Percentiles rank a stretch among this genome's conserved stretches.
Evolutionary conservation across 768 basidiomycete species (phyloP).

Genomic region (Cystobasidium onofrii): DNA sequence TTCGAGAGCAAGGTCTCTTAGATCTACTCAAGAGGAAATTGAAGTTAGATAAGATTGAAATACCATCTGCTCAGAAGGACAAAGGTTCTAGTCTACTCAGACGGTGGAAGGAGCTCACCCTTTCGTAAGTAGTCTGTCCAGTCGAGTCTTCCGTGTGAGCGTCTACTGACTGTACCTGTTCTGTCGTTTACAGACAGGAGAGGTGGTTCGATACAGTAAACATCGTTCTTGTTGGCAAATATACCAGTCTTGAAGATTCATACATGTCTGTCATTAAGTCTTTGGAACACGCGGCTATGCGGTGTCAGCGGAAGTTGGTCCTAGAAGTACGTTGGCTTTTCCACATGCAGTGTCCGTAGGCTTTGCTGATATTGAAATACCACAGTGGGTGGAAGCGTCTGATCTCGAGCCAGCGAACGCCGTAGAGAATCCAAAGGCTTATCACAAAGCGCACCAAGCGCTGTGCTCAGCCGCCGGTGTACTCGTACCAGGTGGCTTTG

Average conservation of each 20-base stretch:
- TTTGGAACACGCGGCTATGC: conserved; percentile 90
- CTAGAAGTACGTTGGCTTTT: conserved; percentile 65
- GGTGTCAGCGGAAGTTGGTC: conserved; percentile 71
- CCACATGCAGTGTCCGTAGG: too few species aligned
- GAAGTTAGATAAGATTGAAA: conserved; percentile 55
- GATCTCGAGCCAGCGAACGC: conserved; percentile 77
- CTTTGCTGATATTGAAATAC: conserved; percentile 15
- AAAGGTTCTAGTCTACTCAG: conserved; percentile 60
- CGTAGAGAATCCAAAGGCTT: conserved; percentile 68
- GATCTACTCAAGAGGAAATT: conserved; percentile 72
- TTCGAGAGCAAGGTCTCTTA: conserved; percentile 86
- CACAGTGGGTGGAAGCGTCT: conserved; percentile 90
- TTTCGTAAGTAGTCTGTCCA: conserved; percentile 53
- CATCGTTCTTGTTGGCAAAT: conserved; percentile 92
- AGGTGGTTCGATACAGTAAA: conserved; percentile 78
- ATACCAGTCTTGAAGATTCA: conserved; percentile 91
- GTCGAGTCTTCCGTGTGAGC: neutral
- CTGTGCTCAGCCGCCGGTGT: conserved; percentile 85
- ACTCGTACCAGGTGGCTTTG: conserved; percentile 95
- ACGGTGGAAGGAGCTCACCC: conserved; percentile 75
- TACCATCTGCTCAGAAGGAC: conserved; percentile 55
- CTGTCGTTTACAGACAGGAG: conserved; percentile 61
- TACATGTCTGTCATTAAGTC: conserved; percentile 98
- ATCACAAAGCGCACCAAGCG: conserved; percentile 90
- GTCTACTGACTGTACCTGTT: neutral